phyloP scores from a whole-genome alignment of 2,329 filamentous ascomycete species.

The Fusarium mexicanum region DNA sequence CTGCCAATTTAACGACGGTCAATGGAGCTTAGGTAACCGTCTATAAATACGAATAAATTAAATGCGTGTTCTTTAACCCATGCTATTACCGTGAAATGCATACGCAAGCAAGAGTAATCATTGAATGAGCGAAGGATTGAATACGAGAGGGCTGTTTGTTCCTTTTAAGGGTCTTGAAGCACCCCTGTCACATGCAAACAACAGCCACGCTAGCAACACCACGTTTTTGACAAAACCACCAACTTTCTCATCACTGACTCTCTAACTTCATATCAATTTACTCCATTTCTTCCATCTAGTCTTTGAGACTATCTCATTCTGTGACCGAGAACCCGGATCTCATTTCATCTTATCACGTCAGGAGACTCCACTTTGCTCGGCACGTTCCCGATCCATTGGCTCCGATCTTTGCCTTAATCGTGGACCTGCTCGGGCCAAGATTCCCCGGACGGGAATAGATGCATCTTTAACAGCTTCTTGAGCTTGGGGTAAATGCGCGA shows the following conservation, averaged over 20 bases:
- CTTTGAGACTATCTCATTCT: not conserved
- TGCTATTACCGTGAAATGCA: not conserved
- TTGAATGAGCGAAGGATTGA: not conserved
- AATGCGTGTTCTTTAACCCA: not conserved
- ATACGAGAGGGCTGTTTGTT: not conserved
- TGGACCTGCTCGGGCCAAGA: constrained; percentile 24
- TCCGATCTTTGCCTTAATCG: constrained; percentile 18
- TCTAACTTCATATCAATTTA: not conserved
- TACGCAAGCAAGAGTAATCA: not conserved
- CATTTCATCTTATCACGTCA: not conserved
- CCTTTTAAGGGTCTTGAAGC: not conserved
- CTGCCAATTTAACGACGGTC: not conserved
- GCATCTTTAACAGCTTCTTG: not conserved
- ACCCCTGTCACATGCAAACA: not conserved
- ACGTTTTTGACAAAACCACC: not conserved
- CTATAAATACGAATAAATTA: not conserved
- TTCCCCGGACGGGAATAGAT: constrained; percentile 10
- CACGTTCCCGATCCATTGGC: constrained; percentile 48
- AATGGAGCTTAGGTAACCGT: not conserved
- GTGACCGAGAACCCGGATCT: constrained; percentile 27
- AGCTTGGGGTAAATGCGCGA: constrained; percentile 10
- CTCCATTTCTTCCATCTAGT: not conserved
- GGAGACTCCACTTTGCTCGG: constrained; percentile 17
- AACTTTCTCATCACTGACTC: not conserved
- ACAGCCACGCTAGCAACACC: not conserved